phyloP scores from a whole-genome alignment of 768 basidiomycete species.

The Coprinopsis strossmayeri region DNA sequence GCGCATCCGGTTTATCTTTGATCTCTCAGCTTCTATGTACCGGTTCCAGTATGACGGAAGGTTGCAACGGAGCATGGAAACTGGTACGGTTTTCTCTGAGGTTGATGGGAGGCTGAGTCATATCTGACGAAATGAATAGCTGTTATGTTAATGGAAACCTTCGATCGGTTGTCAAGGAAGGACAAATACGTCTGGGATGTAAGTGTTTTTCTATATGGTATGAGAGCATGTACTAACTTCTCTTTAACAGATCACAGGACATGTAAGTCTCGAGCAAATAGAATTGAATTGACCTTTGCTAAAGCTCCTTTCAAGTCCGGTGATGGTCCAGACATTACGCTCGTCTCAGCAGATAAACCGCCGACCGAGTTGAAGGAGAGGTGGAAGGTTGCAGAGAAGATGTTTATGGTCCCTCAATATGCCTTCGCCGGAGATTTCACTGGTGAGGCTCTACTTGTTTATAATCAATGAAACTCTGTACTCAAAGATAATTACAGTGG shows the following conservation, averaged over 20 bases:
- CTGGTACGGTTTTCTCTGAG: slow-evolving; percentile 31
- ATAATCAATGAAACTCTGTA: slow-evolving; percentile 5
- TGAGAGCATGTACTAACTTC: neutral
- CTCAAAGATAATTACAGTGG: slow-evolving; percentile 37
- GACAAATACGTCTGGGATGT: slow-evolving; percentile 79
- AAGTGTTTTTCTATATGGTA: slow-evolving; percentile 19
- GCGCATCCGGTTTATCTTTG: slow-evolving; percentile 62
- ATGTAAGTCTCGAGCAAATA: slow-evolving; percentile 34
- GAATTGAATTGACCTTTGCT: neutral
- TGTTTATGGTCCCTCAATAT: slow-evolving; percentile 62
- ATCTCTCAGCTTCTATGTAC: slow-evolving; percentile 69
- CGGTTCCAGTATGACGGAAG: slow-evolving; percentile 71
- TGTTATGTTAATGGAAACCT: slow-evolving; percentile 73
- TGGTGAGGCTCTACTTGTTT: slow-evolving; percentile 25
- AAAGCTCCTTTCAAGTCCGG: slow-evolving; percentile 39
- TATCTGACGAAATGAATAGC: slow-evolving; percentile 26
- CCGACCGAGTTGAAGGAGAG: slow-evolving; percentile 49
- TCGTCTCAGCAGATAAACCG: slow-evolving; percentile 44
- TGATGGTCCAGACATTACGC: slow-evolving; percentile 48
- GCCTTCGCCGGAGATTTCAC: slow-evolving; percentile 65
- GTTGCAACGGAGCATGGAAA: slow-evolving; percentile 56
- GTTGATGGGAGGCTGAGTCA: neutral
- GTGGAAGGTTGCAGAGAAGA: slow-evolving; percentile 66
- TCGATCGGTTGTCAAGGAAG: slow-evolving; percentile 53
- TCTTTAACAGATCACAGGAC: slow-evolving; percentile 47